These are phyloP conservation scores for Oleoguttula mirabilis DNA, from an alignment of 495 filamentous ascomycete genomes.

Conservation along the genomic window DNA sequence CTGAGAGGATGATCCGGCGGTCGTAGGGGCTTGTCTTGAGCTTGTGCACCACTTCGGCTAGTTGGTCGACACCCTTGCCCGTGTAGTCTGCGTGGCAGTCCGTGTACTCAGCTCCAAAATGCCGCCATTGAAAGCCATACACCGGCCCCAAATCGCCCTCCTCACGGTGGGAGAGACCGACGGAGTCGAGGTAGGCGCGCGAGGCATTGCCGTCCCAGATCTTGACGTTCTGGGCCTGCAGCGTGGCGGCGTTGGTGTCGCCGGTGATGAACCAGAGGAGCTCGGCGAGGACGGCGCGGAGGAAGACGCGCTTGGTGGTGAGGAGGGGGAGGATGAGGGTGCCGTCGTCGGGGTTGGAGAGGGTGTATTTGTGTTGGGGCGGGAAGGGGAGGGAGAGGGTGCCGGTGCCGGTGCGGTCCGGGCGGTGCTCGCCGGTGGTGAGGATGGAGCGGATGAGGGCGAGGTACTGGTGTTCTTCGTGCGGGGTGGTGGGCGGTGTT, in stretches of 20 bases:
- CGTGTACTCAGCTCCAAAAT: slow-evolving; percentile 84
- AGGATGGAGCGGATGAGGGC: slow-evolving; percentile 57
- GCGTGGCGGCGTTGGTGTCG: slow-evolving; percentile 60
- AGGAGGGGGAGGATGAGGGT: slow-evolving; percentile 72
- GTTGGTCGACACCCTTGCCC: slow-evolving; percentile 81
- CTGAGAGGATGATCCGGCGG: slow-evolving; percentile 73
- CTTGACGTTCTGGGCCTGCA: slow-evolving; percentile 68
- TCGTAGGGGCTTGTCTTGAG: slow-evolving; percentile 73
- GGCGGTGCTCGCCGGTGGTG: slow-evolving; percentile 61
- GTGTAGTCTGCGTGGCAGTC: slow-evolving; percentile 72
- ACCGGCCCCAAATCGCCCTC: slow-evolving; percentile 89
- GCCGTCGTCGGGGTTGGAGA: slow-evolving; percentile 45
- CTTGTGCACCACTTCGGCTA: slow-evolving; percentile 75
- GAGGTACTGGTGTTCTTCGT: slow-evolving; percentile 36
- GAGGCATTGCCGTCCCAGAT: slow-evolving; percentile 98
- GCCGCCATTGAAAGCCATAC: slow-evolving; percentile 98
- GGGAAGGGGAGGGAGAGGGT: slow-evolving; percentile 84
- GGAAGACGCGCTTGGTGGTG: slow-evolving; percentile 93
- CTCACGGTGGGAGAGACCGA: slow-evolving; percentile 65
- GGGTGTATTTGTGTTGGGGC: slow-evolving; percentile 69
- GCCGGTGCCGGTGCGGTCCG: slow-evolving; percentile 86
- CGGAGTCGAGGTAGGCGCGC: slow-evolving; percentile 72
- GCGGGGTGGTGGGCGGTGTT: slow-evolving; percentile 1
- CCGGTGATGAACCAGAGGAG: slow-evolving; percentile 94
- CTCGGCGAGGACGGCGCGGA: slow-evolving; percentile 79